Percentiles rank a stretch among this genome's conserved stretches.
These are phyloP conservation scores for Aspergillus hortae DNA, from an alignment of 2,329 filamentous ascomycete genomes.

Conservation along the genomic window DNA sequence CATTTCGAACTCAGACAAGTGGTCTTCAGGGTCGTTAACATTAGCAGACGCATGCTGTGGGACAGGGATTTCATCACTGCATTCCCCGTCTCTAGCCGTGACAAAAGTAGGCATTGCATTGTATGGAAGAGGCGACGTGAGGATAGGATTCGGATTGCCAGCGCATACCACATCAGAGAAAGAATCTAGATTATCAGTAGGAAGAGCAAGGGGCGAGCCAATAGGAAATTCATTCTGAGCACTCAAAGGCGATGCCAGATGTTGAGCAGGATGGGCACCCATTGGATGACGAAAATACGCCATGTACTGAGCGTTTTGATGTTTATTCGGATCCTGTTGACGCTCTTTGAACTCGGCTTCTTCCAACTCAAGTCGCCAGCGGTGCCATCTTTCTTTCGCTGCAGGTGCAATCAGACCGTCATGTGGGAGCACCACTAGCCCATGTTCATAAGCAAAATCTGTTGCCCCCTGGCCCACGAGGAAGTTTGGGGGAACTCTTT, in stretches of 20 bases:
- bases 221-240: constrained; percentile 3
- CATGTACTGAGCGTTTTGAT: constrained; percentile 17
- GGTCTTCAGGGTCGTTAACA: not conserved
- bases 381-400: constrained; percentile 71
- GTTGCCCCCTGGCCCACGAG: constrained; percentile 81
- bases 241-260: constrained; percentile 16
- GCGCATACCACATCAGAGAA: not conserved
- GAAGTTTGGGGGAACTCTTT: constrained; percentile 87
- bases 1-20: constrained; percentile 18
- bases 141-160: not conserved
- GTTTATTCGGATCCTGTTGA: constrained; percentile 21
- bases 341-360: constrained; percentile 53
- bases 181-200: not conserved
- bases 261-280: constrained; percentile 19
- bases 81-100: constrained; percentile 3
- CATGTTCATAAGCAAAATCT: constrained; percentile 77
- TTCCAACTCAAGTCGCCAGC: constrained; percentile 71
- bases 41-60: not conserved
- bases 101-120: not conserved
- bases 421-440: constrained; percentile 69
- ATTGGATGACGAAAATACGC: constrained; percentile 21
- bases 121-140: constrained; percentile 1
- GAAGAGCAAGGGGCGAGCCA: constrained; percentile 1
- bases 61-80: constrained; percentile 6
- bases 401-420: constrained; percentile 76